phyloP scores from a whole-genome alignment of 2,329 filamentous ascomycete species.

The Chaetomium olivaceum region DNA sequence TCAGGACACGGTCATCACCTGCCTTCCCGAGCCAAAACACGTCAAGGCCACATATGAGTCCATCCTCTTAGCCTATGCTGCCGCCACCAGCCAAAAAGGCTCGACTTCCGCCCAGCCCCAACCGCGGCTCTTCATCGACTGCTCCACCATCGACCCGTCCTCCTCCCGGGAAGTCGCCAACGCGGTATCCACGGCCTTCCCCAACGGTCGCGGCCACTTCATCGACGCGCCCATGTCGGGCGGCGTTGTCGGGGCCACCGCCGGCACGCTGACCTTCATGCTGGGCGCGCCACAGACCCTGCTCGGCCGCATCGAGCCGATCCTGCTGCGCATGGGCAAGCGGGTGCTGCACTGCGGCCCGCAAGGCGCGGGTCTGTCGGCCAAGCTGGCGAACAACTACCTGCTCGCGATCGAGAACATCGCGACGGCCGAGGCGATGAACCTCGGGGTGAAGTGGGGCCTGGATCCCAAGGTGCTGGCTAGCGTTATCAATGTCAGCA shows the following conservation, averaged over 20 bases:
- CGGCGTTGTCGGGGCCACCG: constrained; percentile 85
- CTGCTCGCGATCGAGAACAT: constrained; percentile 91
- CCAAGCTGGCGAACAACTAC: constrained; percentile 97
- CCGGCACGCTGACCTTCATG: constrained; percentile 94
- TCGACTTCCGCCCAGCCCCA: constrained; percentile 49
- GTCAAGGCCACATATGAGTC: constrained; percentile 79
- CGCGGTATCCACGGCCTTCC: constrained; percentile 54
- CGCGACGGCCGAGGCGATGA: constrained; percentile 66
- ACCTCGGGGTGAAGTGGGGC: constrained; percentile 62
- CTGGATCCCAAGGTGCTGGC: constrained; percentile 67
- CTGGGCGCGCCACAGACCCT: constrained; percentile 68
- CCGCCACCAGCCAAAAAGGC: constrained; percentile 48
- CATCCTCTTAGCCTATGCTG: constrained; percentile 48
- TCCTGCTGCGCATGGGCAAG: constrained; percentile 81
- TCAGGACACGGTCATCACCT: constrained; percentile 69
- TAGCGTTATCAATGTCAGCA: constrained; percentile 87
- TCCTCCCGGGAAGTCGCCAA: constrained; percentile 78
- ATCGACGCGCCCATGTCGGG: constrained; percentile 97
- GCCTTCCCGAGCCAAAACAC: constrained; percentile 84
- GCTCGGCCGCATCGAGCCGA: constrained; percentile 64
- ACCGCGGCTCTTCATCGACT: constrained; percentile 86
- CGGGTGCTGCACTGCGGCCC: constrained; percentile 82
- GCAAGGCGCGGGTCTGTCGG: constrained; percentile 82
- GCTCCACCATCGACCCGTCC: constrained; percentile 91
- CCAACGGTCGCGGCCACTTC: constrained; percentile 70